Conservation (phyloP, 2,329 filamentous ascomycete species). For the Ophiosphaerella korrae region DNA sequence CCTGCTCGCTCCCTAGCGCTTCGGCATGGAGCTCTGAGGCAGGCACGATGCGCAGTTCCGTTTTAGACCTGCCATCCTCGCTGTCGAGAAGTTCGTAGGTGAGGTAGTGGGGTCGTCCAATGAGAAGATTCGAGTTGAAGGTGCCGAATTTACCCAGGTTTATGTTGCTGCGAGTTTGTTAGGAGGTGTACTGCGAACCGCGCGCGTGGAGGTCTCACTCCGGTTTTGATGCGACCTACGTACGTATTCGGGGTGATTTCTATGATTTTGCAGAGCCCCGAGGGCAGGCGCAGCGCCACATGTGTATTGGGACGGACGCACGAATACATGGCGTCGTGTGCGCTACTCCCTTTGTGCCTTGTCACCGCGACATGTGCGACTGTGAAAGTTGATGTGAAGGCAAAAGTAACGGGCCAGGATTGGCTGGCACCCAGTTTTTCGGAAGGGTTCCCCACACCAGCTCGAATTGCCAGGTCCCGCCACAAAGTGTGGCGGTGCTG, state of each 20-base stretch:
- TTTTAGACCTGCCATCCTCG: slow-evolving; percentile 65
- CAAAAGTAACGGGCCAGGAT: neutral
- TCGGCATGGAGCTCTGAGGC: slow-evolving; percentile 84
- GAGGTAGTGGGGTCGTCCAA: slow-evolving; percentile 88
- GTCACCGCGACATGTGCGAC: slow-evolving; percentile 15
- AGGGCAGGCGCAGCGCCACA: slow-evolving; percentile 62
- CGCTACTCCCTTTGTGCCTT: slow-evolving; percentile 1
- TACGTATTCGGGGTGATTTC: slow-evolving; percentile 69
- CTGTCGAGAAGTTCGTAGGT: slow-evolving; percentile 88
- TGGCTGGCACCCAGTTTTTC: neutral
- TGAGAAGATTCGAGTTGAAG: slow-evolving; percentile 85
- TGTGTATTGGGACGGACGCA: slow-evolving; percentile 57
- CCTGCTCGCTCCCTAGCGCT: slow-evolving; percentile 61
- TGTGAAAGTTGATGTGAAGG: too few relatives aligned
- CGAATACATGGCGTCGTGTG: slow-evolving; percentile 48
- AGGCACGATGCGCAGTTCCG: slow-evolving; percentile 76
- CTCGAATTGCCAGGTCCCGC: neutral
- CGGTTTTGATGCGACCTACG: slow-evolving; percentile 47
- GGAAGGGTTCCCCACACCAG: neutral
- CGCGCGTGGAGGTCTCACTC: slow-evolving; percentile 34
- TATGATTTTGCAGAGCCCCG: slow-evolving; percentile 62
- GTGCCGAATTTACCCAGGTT: slow-evolving; percentile 91
- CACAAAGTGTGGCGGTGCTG: neutral
- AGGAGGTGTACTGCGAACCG: neutral
- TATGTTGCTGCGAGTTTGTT: slow-evolving; percentile 66